Evolutionary conservation across 2,329 filamentous ascomycete genomes (phyloP).

Genomic region (Alternaria burnsii): DNA sequence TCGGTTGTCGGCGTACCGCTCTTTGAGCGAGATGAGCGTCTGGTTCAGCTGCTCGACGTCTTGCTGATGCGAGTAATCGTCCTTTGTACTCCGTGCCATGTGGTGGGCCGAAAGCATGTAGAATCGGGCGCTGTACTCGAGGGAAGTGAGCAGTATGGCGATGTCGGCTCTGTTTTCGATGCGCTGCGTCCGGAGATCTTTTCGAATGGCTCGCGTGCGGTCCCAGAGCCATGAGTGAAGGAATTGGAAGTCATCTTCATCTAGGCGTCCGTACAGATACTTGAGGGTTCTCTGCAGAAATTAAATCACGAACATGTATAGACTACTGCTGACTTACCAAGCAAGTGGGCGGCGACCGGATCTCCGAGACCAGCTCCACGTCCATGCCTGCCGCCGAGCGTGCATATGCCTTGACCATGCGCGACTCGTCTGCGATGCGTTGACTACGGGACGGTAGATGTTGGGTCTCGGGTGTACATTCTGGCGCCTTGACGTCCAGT

Average conservation of each 20-base stretch:
- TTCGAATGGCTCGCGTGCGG: constrained; percentile 69
- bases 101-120: constrained; percentile 70
- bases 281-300: constrained; percentile 52
- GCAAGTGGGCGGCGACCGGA: constrained; percentile 63
- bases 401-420: constrained; percentile 71
- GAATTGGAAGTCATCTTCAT: constrained; percentile 57
- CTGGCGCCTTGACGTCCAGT: constrained; percentile 67
- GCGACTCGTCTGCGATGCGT: constrained; percentile 57
- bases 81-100: constrained; percentile 55
- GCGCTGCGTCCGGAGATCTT: constrained; percentile 71
- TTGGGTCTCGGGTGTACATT: constrained; percentile 58
- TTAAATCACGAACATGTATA: constrained; percentile 26
- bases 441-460: constrained; percentile 37
- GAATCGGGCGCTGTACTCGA: constrained; percentile 70
- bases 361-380: constrained; percentile 69
- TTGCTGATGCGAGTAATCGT: constrained; percentile 61
- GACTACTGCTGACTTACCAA: constrained; percentile 38
- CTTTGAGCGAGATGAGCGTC: constrained; percentile 68
- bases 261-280: constrained; percentile 57
- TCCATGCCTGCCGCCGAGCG: constrained; percentile 70
- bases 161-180: constrained; percentile 64
- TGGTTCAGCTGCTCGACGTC: constrained; percentile 71
- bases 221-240: constrained; percentile 73
- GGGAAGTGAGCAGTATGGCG: constrained; percentile 65
- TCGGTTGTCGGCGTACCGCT: constrained; percentile 54